Conservation (phyloP, 2,329 filamentous ascomycete species). For the Alternaria sp. region DNA sequence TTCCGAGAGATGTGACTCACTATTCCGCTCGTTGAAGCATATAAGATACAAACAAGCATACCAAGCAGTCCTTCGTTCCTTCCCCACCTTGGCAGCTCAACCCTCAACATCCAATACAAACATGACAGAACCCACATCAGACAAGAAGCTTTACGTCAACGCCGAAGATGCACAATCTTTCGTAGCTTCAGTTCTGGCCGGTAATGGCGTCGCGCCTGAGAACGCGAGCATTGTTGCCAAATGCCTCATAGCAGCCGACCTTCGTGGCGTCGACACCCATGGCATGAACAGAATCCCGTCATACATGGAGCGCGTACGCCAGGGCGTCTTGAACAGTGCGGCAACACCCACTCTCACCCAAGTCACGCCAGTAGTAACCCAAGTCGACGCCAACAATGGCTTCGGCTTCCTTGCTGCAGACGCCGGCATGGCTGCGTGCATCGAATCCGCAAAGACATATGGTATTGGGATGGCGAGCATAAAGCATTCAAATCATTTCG, state of each 20-base stretch:
- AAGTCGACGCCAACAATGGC: slow-evolving; percentile 70
- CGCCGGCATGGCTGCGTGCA: slow-evolving; percentile 69
- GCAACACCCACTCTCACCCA: slow-evolving; percentile 66
- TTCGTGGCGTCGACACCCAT: slow-evolving; percentile 82
- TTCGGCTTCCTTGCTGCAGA: slow-evolving; percentile 78
- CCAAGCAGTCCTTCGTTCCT: not conserved
- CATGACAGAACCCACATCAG: not conserved
- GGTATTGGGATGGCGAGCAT: slow-evolving; percentile 80
- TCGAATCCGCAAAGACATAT: slow-evolving; percentile 67
- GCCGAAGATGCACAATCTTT: slow-evolving; percentile 46
- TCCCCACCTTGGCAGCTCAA: not conserved
- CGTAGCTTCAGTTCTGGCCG: slow-evolving; percentile 61
- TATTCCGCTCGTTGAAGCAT: not conserved
- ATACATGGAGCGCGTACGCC: slow-evolving; percentile 74
- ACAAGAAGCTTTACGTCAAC: slow-evolving; percentile 14
- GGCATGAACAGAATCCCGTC: slow-evolving; percentile 79
- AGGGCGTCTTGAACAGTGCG: slow-evolving; percentile 68
- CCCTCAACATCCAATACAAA: not conserved
- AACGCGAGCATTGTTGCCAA: slow-evolving; percentile 68
- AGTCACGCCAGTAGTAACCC: slow-evolving; percentile 71
- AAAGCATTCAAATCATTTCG: slow-evolving; percentile 81
- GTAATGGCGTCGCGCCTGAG: slow-evolving; percentile 63
- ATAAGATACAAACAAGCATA: not conserved
- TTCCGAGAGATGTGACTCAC: not conserved
- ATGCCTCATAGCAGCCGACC: slow-evolving; percentile 74